phyloP scores from a whole-genome alignment of 192 early-diverging fungal genomes.

The Obelidium mucronatum region DNA sequence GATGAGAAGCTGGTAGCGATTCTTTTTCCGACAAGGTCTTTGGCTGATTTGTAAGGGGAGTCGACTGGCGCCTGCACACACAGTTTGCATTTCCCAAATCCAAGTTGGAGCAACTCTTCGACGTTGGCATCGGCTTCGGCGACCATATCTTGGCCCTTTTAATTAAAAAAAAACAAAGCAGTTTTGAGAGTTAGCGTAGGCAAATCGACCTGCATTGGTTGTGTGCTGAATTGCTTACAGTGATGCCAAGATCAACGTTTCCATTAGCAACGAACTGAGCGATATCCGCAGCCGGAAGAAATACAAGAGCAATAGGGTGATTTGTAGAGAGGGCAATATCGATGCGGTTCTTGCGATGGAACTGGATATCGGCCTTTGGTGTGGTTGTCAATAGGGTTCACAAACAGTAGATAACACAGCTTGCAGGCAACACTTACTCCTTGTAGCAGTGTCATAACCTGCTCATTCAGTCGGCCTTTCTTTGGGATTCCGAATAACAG shows the following conservation, averaged over 20 bases:
- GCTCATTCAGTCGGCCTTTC: conserved; percentile 95
- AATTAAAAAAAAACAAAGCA: no score
- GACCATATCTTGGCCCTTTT: conserved; percentile 79
- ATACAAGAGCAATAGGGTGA: conserved; percentile 92
- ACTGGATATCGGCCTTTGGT: conserved; percentile 86
- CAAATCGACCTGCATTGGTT: no score
- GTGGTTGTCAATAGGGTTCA: background rate
- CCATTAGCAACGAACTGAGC: conserved; percentile 95
- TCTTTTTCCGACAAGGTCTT: conserved; percentile 86
- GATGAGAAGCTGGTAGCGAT: conserved; percentile 93
- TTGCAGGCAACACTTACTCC: conserved; percentile 57
- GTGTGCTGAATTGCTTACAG: conserved; percentile 51
- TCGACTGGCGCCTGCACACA: conserved; percentile 88
- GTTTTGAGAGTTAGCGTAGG: background rate
- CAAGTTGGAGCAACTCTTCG: conserved; percentile 66
- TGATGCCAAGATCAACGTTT: conserved; percentile 96
- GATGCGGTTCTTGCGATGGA: conserved; percentile 91
- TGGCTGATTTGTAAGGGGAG: conserved; percentile 52
- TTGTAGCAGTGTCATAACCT: conserved; percentile 79
- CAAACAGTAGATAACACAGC: background rate
- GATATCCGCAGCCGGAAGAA: conserved; percentile 95
- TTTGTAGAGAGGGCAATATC: conserved; percentile 97
- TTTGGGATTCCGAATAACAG: conserved; percentile 97
- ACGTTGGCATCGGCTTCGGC: conserved; percentile 79
- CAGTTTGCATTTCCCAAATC: conserved; percentile 94